A percentile compares a stretch with the other conserved stretches of the same genome.
Conservation (phyloP, 208 protist species). For the Porcisia deanei region DNA sequence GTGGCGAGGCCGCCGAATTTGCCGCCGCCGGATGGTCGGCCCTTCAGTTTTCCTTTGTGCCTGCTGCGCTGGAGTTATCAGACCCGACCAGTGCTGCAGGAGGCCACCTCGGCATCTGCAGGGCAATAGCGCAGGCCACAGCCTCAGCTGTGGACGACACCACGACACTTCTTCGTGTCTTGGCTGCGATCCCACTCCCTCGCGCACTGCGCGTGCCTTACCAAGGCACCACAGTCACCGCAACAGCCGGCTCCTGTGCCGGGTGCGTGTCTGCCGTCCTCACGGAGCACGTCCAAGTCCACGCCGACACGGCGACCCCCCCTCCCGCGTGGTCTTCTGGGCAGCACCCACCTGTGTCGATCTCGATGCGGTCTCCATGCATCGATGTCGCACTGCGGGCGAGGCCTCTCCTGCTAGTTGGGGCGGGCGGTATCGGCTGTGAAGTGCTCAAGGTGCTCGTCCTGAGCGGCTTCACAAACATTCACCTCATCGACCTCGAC, state of each 20-base stretch:
- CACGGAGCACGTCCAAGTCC: slow-evolving; percentile 4
- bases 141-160: not conserved
- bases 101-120: not conserved
- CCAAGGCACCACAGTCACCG: too few relatives aligned
- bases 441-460: slow-evolving; percentile 99
- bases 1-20: not conserved
- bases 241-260: not conserved
- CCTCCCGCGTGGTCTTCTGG: not conserved
- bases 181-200: slow-evolving; percentile 19
- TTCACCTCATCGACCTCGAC: slow-evolving; percentile 98
- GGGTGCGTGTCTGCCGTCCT: slow-evolving; percentile 12
- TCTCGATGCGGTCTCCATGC: not conserved
- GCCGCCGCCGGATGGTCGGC: not conserved
- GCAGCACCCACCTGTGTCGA: not conserved
- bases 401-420: slow-evolving; percentile 94
- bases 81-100: not conserved
- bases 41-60: slow-evolving; percentile 9
- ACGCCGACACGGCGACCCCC: not conserved
- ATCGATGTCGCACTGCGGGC: not conserved
- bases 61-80: not conserved
- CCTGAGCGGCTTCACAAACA: slow-evolving; percentile 92
- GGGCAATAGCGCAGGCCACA: not conserved
- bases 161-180: not conserved
- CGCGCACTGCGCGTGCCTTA: not conserved
- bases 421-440: slow-evolving; percentile 99